Conservation (phyloP, 768 basidiomycete species). For the Mrakia blollopis region DNA sequence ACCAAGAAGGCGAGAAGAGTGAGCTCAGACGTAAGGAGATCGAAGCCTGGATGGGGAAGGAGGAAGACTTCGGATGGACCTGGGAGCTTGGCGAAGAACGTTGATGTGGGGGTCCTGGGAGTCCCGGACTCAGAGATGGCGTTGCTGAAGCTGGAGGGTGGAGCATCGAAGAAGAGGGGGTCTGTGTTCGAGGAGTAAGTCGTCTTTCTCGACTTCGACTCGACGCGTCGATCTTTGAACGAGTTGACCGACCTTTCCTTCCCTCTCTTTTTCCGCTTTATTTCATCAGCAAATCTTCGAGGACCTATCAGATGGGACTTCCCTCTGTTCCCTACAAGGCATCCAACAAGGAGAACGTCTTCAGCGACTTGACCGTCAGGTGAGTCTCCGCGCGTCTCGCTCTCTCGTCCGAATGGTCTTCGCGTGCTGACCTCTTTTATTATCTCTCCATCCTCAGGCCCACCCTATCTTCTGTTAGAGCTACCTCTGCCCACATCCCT, state of each 20-base stretch:
- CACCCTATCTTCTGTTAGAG: neutral
- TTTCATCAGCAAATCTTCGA: neutral
- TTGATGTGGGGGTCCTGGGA: no score
- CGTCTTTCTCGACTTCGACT: neutral
- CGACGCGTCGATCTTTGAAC: neutral
- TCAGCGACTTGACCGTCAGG: neutral
- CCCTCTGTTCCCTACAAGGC: neutral
- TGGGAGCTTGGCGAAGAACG: neutral
- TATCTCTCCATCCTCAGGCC: neutral
- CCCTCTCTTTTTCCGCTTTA: neutral
- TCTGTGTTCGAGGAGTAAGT: conserved; percentile 3
- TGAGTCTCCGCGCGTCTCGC: neutral
- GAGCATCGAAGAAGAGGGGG: neutral
- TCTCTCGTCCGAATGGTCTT: no score
- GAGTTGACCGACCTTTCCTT: neutral
- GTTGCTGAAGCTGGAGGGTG: neutral
- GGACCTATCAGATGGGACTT: neutral
- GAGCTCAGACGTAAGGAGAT: conserved; percentile 21
- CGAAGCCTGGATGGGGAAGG: conserved; percentile 11
- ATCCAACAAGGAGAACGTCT: conserved; percentile 13
- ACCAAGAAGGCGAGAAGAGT: conserved; percentile 18
- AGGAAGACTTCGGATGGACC: conserved; percentile 10
- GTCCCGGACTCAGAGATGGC: neutral
- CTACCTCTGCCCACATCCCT: conserved; percentile 1
- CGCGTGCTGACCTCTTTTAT: neutral